A percentile compares a stretch with the other conserved stretches of the same genome.
phyloP scores from a whole-genome alignment of 2,329 filamentous ascomycete genomes.

The Neofusicoccum cordaticola region DNA sequence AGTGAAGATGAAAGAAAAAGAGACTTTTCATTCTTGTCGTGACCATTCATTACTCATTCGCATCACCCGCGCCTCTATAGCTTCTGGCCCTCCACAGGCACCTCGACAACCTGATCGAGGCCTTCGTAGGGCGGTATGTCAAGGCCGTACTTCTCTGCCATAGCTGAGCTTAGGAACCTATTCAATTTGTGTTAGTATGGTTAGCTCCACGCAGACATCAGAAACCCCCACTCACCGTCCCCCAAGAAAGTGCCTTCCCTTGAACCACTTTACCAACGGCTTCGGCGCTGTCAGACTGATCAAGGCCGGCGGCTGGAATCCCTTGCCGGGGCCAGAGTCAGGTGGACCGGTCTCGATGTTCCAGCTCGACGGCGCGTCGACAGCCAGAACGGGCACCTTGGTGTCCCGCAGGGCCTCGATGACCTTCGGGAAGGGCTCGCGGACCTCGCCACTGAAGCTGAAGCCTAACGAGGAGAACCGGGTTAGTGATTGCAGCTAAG shows the following conservation, averaged over 20 bases:
- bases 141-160: conserved; percentile 83
- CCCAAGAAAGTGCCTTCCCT: conserved; percentile 85
- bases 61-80: conserved; percentile 30
- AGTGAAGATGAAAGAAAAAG: neutral
- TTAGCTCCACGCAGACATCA: neutral
- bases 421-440: conserved; percentile 84
- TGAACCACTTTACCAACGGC: conserved; percentile 79
- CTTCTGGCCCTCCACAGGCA: conserved; percentile 53
- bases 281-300: conserved; percentile 93
- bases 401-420: conserved; percentile 74
- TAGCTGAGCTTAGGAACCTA: conserved; percentile 73
- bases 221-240: conserved; percentile 59
- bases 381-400: conserved; percentile 73
- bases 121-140: conserved; percentile 81
- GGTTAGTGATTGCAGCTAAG: neutral
- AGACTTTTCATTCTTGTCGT: neutral
- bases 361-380: conserved; percentile 94
- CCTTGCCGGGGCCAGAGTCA: conserved; percentile 69
- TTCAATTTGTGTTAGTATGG: conserved; percentile 18
- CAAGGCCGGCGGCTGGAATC: conserved; percentile 75
- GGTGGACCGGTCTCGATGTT: conserved; percentile 86
- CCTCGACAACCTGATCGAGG: conserved; percentile 84
- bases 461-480: conserved; percentile 53
- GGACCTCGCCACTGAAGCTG: conserved; percentile 85
- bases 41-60: neutral